Conservation (phyloP, 2,329 filamentous ascomycete species). For the Calonectria henricotiae region DNA sequence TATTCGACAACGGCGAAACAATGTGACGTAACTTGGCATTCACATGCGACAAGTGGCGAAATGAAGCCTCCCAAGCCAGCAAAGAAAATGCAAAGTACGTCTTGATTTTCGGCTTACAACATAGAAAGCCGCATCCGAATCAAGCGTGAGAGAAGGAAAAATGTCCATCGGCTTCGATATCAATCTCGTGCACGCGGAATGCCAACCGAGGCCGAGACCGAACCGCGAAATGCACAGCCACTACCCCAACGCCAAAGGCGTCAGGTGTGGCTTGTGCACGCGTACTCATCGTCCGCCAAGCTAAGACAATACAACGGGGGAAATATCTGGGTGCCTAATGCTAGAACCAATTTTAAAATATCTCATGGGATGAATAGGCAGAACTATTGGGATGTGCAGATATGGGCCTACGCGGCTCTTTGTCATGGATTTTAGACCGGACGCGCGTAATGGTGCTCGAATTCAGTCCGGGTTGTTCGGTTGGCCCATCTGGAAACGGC, state of each 20-base stretch:
- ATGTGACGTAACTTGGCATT: constrained; percentile 2
- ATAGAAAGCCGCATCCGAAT: neutral
- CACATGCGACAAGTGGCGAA: constrained; percentile 4
- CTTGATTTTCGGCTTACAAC: neutral
- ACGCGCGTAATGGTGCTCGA: neutral
- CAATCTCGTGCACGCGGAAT: constrained; percentile 1
- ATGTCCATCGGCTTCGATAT: neutral
- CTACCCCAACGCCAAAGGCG: constrained; percentile 2
- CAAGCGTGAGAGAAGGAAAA: neutral
- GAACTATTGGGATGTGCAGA: neutral
- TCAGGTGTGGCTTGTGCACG: constrained; percentile 23
- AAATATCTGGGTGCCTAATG: constrained; percentile 24
- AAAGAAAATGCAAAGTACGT: neutral
- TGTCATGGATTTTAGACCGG: neutral
- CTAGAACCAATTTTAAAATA: neutral
- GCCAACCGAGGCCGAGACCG: constrained; percentile 22
- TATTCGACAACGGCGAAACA: constrained; percentile 1
- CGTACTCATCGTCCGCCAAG: constrained; percentile 6
- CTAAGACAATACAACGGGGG: neutral
- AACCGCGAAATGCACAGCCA: constrained; percentile 26
- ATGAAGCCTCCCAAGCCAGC: neutral
- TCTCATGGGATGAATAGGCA: neutral
- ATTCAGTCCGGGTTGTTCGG: no score
- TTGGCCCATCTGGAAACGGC: neutral
- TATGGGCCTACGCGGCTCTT: constrained; percentile 16